A percentile compares a stretch with the other conserved stretches of the same genome.
phyloP scores from a whole-genome alignment of 345 rosid species.

The Iberis pinnata region DNA sequence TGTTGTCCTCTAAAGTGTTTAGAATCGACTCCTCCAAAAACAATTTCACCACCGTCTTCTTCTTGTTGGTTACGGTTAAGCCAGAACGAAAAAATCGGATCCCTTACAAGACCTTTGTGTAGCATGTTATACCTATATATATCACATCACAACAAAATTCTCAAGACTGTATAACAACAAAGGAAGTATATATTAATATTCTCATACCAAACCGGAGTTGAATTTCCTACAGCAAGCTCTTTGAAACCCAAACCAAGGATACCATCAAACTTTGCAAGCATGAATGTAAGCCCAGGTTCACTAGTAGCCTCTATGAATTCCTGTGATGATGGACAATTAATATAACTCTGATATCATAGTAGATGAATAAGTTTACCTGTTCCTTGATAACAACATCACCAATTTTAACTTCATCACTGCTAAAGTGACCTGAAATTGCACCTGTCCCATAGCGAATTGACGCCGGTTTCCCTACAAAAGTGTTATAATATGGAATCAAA shows the following conservation, averaged over 20 bases:
- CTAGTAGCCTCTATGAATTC: slow-evolving; percentile 89
- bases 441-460: slow-evolving; percentile 87
- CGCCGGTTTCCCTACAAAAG: slow-evolving; percentile 62
- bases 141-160: background rate
- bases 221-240: slow-evolving; percentile 77
- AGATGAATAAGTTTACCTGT: slow-evolving; percentile 38
- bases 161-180: background rate
- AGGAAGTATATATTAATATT: background rate
- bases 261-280: slow-evolving; percentile 90
- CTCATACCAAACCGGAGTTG: slow-evolving; percentile 74
- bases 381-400: slow-evolving; percentile 61
- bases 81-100: slow-evolving; percentile 87
- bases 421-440: slow-evolving; percentile 77
- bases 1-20: slow-evolving; percentile 77
- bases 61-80: slow-evolving; percentile 68
- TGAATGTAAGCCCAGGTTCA: slow-evolving; percentile 79
- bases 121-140: slow-evolving; percentile 76
- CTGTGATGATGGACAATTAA: slow-evolving; percentile 31
- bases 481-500: too few relatives aligned
- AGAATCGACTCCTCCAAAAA: slow-evolving; percentile 79
- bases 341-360: background rate
- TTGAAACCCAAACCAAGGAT: slow-evolving; percentile 88
- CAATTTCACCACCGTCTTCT: slow-evolving; percentile 81
- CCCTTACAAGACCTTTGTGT: slow-evolving; percentile 64
- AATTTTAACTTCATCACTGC: slow-evolving; percentile 68